Evolutionary conservation across 352 stramenopile species (phyloP), one percentile per base, ranked within the genome.

Genomic region (Pythium rishiriense): DNA sequence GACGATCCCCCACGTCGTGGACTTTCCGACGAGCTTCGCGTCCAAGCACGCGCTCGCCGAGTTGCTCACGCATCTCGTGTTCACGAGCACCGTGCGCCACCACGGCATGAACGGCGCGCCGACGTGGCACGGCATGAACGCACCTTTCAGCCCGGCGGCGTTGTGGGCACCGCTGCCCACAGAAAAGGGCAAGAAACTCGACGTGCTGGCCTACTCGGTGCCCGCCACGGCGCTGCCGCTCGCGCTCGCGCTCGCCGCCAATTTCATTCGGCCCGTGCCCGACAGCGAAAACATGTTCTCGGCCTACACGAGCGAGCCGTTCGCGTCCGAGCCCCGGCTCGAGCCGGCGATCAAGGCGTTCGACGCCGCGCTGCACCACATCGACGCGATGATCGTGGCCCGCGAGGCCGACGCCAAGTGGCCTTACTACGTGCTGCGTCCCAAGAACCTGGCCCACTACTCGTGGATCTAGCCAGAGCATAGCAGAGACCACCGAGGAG

Each of bases 81-180:
- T 67, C 42, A 62, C 62, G 28, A 59, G 51, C 47, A 42, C 41
- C 28, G 59, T 71, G 47, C 64, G 59, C 42, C 64, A 70, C 58
- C 64, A 67, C 47, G 43, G 37, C 24, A 71, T 67, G 64, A 71
- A 71, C 47, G 64, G 58, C 29, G n/a, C 31, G 14, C 43, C 48
- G 31, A 54, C 56, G 14, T 70, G 64, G 64, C 58, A 67, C 35
- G 46, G 45, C 7, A 17, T 66, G 19, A 51, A 51, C 19, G 51
- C 60, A 51, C 64, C 64, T 4, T 70, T 58, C 52, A 45, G 35
- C 9, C 9, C 45, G 6, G 25, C 35, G 37, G 64, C 57, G 24
- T 29, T 70, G 2, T 66, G 64, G 64, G n/a, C 54, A n/a, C 56
- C 41, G 25, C 41, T 66, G 50, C 57, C 64, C 6, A 62, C 57